Base-by-base conservation (phyloP, 768 basidiomycete species). In the Podaxis sp. region DNA sequence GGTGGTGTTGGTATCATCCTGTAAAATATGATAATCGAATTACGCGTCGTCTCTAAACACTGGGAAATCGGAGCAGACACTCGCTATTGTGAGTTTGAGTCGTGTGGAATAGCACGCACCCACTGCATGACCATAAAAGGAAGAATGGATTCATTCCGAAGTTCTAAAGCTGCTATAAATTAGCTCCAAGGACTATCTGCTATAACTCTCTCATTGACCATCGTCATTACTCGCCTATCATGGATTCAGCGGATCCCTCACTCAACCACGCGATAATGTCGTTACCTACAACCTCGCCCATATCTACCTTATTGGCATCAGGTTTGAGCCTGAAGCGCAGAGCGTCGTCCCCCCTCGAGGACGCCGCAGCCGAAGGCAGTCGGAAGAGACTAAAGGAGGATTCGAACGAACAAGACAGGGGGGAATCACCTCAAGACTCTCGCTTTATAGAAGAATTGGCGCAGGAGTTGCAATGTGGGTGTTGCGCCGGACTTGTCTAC, bases 401-500 rank as follows among this genome's bases (percentile, higher is more conserved):
- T 49, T 50, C 67, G 53, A 73, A 72, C 38, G 51, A 44, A 4
- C 41, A 54, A 26, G 50, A 48, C 17, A 20, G 50, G 22, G 49
- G 22, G 24, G 53, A 62, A 44, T 24, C 20, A 24, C 33, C 50
- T 28, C 59, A 64, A 55, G 67, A 65, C 60, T 56, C 69, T 28
- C 69, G 65, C 51, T 78, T 91, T 60, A 81, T 81, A 24, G 85
- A 88, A 46, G 84, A 88, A 66, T 75, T 93, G 58, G 84, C 81
- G 28, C 81, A 89, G 69, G 91, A 93, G 71, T 81, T 94, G 44
- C 88, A 91, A 66, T 95, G 93, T 67, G 93, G 90, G 22, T 94
- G 93, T 71, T 95, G 93, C 74, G 83, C 90, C 17, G 92, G 86
- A 62, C 79, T 95, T 48, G 87, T 90, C 63, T 93, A 95, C 74